Conservation (phyloP, 257 asterid species). For the Anisodus acutangulus region DNA sequence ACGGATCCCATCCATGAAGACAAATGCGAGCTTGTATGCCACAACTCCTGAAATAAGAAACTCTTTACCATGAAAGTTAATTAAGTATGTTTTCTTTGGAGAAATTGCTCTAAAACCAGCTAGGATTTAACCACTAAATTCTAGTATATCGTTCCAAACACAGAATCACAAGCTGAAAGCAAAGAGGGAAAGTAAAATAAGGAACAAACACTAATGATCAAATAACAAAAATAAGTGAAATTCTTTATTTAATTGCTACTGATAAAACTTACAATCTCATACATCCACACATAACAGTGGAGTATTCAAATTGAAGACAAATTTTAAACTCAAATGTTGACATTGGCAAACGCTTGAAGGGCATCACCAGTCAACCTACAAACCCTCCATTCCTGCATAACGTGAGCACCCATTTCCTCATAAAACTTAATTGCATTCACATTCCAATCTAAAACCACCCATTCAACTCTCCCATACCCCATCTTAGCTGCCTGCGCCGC, state of each 20-base stretch:
- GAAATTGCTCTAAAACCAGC: neutral
- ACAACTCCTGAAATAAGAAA: neutral
- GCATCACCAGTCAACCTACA: constrained; percentile 79
- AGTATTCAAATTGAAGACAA: neutral
- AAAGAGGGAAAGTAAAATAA: neutral
- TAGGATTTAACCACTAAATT: neutral
- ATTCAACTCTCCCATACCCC: constrained; percentile 88
- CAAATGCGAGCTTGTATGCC: neutral
- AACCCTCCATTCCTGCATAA: constrained; percentile 79
- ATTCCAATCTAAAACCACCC: constrained; percentile 95
- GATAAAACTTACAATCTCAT: neutral
- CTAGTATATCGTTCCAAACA: neutral
- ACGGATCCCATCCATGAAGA: too few relatives aligned
- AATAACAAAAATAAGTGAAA: neutral
- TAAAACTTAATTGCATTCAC: constrained; percentile 68
- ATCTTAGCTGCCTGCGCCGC: constrained; percentile 87
- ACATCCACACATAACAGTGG: neutral
- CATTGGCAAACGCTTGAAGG: constrained; percentile 62
- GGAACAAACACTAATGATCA: neutral
- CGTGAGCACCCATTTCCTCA: constrained; percentile 83
- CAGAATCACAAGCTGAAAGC: neutral
- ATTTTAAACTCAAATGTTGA: neutral
- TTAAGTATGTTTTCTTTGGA: neutral
- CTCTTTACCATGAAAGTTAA: neutral
- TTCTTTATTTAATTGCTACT: neutral